Conservation (phyloP, 495 filamentous ascomycete genomes). For the Lasiosphaeria hispida region DNA sequence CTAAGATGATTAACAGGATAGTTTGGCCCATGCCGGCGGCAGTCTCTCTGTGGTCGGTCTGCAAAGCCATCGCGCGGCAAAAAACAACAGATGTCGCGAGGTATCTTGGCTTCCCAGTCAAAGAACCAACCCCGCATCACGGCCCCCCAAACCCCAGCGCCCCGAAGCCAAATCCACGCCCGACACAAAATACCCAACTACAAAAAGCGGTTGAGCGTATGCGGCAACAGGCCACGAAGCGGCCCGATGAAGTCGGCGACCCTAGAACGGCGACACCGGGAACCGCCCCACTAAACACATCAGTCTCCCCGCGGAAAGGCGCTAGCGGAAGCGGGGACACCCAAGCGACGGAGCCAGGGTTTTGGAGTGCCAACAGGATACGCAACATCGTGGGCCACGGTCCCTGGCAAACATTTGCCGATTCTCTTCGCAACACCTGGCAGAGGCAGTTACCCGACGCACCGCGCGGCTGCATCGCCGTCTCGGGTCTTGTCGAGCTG, state of each 20-base stretch:
- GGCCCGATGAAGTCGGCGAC: constrained; percentile 26
- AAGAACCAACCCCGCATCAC: not conserved
- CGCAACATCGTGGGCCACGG: not conserved
- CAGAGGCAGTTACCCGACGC: constrained; percentile 32
- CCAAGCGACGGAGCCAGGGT: not conserved
- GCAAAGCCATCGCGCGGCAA: constrained; percentile 29
- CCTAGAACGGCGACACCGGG: constrained; percentile 19
- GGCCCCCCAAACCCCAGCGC: not conserved
- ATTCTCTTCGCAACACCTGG: constrained; percentile 6
- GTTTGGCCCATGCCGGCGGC: constrained; percentile 37
- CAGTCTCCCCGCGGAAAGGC: not conserved
- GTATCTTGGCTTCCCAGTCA: constrained; percentile 32
- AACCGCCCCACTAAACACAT: not conserved
- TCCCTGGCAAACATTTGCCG: constrained; percentile 53
- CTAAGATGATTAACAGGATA: constrained; percentile 28
- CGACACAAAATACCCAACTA: constrained; percentile 13
- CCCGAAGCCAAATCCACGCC: not conserved
- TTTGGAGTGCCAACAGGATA: not conserved
- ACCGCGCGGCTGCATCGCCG: constrained; percentile 61
- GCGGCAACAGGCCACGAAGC: constrained; percentile 33
- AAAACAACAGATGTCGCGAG: constrained; percentile 26
- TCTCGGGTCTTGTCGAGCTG: constrained; percentile 66
- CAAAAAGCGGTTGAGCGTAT: constrained; percentile 28
- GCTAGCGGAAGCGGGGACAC: not conserved
- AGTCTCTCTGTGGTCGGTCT: constrained; percentile 36